Evolutionary conservation across 345 rosid species (phyloP), one percentile per base, ranked within the genome.

Genomic region (Psidium friedrichsthalianum): DNA sequence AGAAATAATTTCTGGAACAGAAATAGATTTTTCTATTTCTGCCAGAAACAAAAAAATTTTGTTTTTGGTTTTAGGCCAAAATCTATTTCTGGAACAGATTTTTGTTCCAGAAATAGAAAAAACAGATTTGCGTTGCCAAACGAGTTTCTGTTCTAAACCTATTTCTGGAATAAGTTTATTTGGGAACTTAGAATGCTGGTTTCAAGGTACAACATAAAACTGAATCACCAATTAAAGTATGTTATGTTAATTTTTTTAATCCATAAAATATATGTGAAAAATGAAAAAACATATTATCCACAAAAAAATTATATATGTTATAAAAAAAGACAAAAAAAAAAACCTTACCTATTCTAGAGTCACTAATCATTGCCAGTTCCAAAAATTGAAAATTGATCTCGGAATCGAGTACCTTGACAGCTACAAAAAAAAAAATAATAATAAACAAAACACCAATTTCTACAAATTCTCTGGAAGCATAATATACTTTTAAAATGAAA

Each of bases 321-420:
- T 44, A 44, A 52, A 14, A 52, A 52, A 52, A 18, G 3, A 56
- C 1, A 21, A 5, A 55, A 21, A 9, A 56, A 55, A 55, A 6
- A 9, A 8, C 9, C 7, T 40, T 44, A 8, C 47, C 47, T 5
- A 5, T 44, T 44, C 51, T 51, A 13, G 14, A 14, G 52, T 11
- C 52, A 51, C 2, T 11, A 51, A 11, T 11, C 4, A 8, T 51
- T 51, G 11, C 4, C 14, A 4, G 11, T 51, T 56, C 0, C n/a
- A 22, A 56, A 52, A 52, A 56, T 22, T 22, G 0, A 4, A 9
- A 56, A 56, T 1, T 9, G 6, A 56, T 2, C 27, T 0, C 0
- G 6, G 1, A 32, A 16, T 4, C 1, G 1, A 64, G 18, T 6
- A 32, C 9, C 3, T 32, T 0, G 9, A 4, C 8, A 8, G 18